These are phyloP conservation scores for Puccinia horiana DNA, from an alignment of 1,284 basidiomycete genomes.

Conservation along the genomic window DNA sequence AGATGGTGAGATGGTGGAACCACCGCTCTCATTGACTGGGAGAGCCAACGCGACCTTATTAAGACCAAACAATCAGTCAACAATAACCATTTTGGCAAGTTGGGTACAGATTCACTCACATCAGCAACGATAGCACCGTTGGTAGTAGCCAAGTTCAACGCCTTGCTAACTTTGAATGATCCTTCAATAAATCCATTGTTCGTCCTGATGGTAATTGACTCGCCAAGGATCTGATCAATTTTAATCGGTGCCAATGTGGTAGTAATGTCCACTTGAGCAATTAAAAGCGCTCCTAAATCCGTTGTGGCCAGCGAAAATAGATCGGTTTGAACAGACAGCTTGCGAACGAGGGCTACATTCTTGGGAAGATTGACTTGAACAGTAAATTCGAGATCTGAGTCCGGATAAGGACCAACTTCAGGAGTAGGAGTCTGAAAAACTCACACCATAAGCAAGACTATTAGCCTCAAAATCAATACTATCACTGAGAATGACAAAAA, in stretches of 20 bases:
- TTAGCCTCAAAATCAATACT: not conserved
- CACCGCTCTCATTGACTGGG: not conserved
- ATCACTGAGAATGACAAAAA: not conserved
- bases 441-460: not conserved
- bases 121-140: constrained; percentile 43
- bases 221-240: not conserved
- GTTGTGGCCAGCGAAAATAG: constrained; percentile 12
- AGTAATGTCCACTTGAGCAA: constrained; percentile 18
- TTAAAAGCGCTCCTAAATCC: not conserved
- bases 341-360: not conserved
- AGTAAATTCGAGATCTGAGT: constrained; percentile 44
- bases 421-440: constrained; percentile 36
- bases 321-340: constrained; percentile 20
- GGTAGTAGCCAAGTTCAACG: constrained; percentile 37
- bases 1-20: not conserved
- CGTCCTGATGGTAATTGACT: constrained; percentile 19
- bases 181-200: constrained; percentile 42
- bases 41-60: constrained; percentile 21
- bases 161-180: constrained; percentile 21
- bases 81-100: not conserved
- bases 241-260: constrained; percentile 27
- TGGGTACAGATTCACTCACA: not conserved
- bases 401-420: constrained; percentile 43
- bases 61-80: not conserved
- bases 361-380: constrained; percentile 26